phyloP scores from a whole-genome alignment of 176 grass and related monocot species.

The Hyparrhenia diplandra region DNA sequence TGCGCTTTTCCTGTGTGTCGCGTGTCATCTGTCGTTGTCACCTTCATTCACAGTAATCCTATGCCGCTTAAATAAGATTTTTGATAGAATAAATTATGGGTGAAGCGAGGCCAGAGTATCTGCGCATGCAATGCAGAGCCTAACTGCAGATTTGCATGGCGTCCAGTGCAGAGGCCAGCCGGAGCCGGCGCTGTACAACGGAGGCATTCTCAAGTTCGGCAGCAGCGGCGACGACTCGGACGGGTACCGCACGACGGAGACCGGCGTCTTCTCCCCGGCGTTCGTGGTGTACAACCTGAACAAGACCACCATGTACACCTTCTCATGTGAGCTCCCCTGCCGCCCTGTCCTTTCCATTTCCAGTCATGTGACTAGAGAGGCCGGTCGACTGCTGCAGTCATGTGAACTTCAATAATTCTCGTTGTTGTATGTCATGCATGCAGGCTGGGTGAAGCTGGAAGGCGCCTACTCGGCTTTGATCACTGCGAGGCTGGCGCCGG shows the following conservation, averaged over 20 bases:
- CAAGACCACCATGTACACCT: conserved; percentile 74
- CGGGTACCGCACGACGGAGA: conserved; percentile 65
- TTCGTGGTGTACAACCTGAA: conserved; percentile 81
- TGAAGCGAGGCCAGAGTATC: background rate
- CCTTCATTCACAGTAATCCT: background rate
- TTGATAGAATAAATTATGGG: background rate
- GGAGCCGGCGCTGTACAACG: conserved; percentile 86
- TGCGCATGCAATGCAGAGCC: background rate
- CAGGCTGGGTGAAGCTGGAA: conserved; percentile 80
- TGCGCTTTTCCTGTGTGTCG: background rate
- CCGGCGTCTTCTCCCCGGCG: conserved; percentile 66
- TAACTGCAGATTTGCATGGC: background rate
- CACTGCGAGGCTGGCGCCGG: conserved; percentile 66
- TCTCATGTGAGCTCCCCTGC: conserved; percentile 63
- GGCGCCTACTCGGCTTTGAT: conserved; percentile 59
- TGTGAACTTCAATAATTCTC: conserved; percentile 18
- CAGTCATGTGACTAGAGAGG: background rate
- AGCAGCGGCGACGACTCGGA: conserved; percentile 50
- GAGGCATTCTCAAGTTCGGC: conserved; percentile 68
- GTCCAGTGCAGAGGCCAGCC: conserved; percentile 76
- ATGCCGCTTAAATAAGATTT: background rate
- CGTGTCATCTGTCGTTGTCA: conserved; percentile 23
- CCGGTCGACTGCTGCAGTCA: background rate
- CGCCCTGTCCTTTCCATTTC: background rate
- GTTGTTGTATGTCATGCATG: background rate